These are phyloP conservation scores for Rhodosporidiobolus sp. DNA, from an alignment of 768 basidiomycete species.

Conservation along the genomic window DNA sequence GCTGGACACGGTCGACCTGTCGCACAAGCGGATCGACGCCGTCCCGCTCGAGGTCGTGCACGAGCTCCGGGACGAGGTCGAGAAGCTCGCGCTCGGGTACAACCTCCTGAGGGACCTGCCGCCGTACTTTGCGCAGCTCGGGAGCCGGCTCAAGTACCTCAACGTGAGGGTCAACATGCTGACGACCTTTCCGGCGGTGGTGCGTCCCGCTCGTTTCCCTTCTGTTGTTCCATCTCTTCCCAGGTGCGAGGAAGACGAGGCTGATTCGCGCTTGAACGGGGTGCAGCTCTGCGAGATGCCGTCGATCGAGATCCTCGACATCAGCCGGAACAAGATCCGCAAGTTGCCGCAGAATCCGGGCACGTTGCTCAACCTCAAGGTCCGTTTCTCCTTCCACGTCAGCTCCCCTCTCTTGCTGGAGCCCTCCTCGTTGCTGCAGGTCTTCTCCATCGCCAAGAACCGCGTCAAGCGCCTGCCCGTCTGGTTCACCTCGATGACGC, in stretches of 20 bases:
- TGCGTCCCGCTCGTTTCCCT: slow-evolving; percentile 53
- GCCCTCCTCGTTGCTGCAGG: slow-evolving; percentile 53
- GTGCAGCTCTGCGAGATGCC: slow-evolving; percentile 74
- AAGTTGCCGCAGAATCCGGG: slow-evolving; percentile 75
- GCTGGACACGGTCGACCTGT: slow-evolving; percentile 71
- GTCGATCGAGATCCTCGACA: slow-evolving; percentile 86
- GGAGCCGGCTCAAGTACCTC: slow-evolving; percentile 68
- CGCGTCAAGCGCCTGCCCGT: slow-evolving; percentile 72
- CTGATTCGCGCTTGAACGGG: too few relatives aligned
- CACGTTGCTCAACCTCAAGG: slow-evolving; percentile 69
- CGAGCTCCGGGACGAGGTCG: slow-evolving; percentile 66
- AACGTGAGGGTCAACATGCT: slow-evolving; percentile 84
- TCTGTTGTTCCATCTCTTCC: neutral
- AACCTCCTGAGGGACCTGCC: slow-evolving; percentile 79
- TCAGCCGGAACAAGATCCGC: slow-evolving; percentile 86
- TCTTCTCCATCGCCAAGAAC: slow-evolving; percentile 82
- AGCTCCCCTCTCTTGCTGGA: neutral
- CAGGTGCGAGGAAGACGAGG: neutral
- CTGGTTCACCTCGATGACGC: slow-evolving; percentile 70
- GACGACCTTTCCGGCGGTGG: slow-evolving; percentile 77
- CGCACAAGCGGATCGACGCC: slow-evolving; percentile 71
- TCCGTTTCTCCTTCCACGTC: slow-evolving; percentile 47
- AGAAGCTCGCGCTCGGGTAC: slow-evolving; percentile 72
- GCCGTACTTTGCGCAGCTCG: slow-evolving; percentile 66
- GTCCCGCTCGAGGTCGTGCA: slow-evolving; percentile 71